Evolutionary conservation across 805 yeast genomes (phyloP).

Genomic region (Saccharomycopsis sp.): DNA sequence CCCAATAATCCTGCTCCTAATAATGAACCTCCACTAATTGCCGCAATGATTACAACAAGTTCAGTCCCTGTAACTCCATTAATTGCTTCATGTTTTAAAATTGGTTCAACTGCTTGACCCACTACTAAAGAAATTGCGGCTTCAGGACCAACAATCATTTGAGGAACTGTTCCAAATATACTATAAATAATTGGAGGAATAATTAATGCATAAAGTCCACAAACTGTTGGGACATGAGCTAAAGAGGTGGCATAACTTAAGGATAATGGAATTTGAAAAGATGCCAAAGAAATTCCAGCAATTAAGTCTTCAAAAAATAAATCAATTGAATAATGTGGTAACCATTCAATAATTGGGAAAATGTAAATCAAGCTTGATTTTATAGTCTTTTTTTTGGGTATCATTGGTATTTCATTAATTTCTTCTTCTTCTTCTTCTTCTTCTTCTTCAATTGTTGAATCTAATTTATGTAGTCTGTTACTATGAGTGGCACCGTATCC

Average conservation of each 20-base stretch:
- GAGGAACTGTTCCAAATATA: constrained; percentile 76
- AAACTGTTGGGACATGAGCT: constrained; percentile 73
- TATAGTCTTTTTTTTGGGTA: no score
- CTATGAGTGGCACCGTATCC: no score
- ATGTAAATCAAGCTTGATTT: no score
- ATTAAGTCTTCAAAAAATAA: constrained; percentile 50
- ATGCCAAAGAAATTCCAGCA: constrained; percentile 82
- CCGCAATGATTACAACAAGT: constrained; percentile 57
- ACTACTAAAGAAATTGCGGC: constrained; percentile 77
- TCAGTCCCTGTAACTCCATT: constrained; percentile 34
- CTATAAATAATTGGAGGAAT: constrained; percentile 73
- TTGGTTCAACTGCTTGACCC: constrained; percentile 66
- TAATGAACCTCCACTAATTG: constrained; percentile 63
- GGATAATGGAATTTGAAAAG: constrained; percentile 85
- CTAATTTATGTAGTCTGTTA: no score
- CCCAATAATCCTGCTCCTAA: constrained; percentile 71
- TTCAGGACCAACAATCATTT: constrained; percentile 87
- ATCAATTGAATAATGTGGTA: constrained; percentile 35
- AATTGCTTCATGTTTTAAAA: constrained; percentile 30
- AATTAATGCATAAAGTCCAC: constrained; percentile 69
- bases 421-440: no score
- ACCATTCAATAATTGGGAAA: constrained; percentile 59
- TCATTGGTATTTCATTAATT: no score
- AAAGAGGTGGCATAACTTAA: constrained; percentile 64
- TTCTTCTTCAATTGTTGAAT: no score